Base-by-base conservation (phyloP, 1,284 basidiomycete species). In the Crepidotus sp. region DNA sequence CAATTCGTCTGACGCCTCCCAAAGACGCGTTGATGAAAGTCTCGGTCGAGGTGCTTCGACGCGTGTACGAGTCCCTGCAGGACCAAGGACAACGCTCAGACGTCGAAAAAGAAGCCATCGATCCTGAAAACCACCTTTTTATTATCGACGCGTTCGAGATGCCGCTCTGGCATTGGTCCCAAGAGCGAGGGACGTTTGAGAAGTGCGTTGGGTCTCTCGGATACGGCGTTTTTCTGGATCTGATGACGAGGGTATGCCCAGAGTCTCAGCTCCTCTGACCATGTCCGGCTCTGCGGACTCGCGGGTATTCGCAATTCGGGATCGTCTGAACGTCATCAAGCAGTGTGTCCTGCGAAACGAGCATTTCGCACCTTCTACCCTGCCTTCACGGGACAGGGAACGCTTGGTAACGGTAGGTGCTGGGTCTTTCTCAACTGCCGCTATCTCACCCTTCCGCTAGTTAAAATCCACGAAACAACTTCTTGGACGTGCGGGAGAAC, bases 401-500 rank as follows among this genome's bases (percentile, higher is more conserved):
- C 80, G 80, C 48, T 80, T 95, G 43, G 77, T 96, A 37, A 95
- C 92, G 52, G 88, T 88, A 56, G 51, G 77, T 56, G 29, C 41
- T 38, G 30, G 18, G 30, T 35, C 33, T 44, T 26, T 5, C 6
- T 26, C 11, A 7, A 11, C 8, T 19, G 6, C 19, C 8, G 13
- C 26, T 2, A 50, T 40, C 37, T 40, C 14, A 44, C 15, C 14
- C 18, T 25, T 31, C 17, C 30, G 8, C 33, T 54, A 95, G 90
- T 70, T 99, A 17, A 93, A 86, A 53, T 95, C 95, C 2, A 98
- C 92, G 4, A 96, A 97, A 62, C 95, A 99, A 59, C 71, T 99
- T 7, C 74, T 98, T 1, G 96, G 96, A 6, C 76, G 96, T 42
- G 80, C 88, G 17, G 88, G 90, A 6, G 80, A 94, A 45, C 77